Percentiles rank a stretch among this genome's conserved stretches.
Evolutionary conservation across 345 rosid species (phyloP).

Genomic region (Ceriops decandra): DNA sequence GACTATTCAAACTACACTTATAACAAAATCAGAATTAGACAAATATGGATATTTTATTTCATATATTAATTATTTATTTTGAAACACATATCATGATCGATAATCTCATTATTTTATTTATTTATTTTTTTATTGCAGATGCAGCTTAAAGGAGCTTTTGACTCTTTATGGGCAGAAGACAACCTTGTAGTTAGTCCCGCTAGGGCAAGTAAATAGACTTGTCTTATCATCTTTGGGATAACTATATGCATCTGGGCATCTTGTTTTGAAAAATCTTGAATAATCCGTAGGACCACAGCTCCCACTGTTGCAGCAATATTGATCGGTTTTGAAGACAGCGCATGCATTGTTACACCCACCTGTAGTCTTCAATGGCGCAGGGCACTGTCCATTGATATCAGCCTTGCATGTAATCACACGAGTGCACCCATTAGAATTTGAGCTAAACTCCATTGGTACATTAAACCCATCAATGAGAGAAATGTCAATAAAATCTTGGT

Average conservation of each 20-base stretch:
- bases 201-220: conserved; percentile 10
- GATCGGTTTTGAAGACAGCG: conserved; percentile 11
- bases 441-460: conserved; percentile 23
- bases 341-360: conserved; percentile 20
- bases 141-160: neutral
- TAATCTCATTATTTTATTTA: too few species aligned
- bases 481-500: conserved; percentile 9
- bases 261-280: conserved; percentile 14
- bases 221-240: conserved; percentile 20
- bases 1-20: too few species aligned
- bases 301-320: conserved; percentile 15
- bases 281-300: conserved; percentile 8
- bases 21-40: too few species aligned
- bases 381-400: conserved; percentile 11
- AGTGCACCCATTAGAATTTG: neutral
- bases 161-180: conserved; percentile 12
- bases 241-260: conserved; percentile 20
- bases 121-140: too few species aligned
- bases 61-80: too few species aligned
- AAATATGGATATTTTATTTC: too few species aligned
- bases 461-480: conserved; percentile 23
- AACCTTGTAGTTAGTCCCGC: conserved; percentile 22
- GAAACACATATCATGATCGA: too few species aligned
- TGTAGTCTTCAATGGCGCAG: conserved; percentile 1
- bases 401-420: neutral